phyloP scores from a whole-genome alignment of 441 rosid genomes.

The Kokia cookei region DNA sequence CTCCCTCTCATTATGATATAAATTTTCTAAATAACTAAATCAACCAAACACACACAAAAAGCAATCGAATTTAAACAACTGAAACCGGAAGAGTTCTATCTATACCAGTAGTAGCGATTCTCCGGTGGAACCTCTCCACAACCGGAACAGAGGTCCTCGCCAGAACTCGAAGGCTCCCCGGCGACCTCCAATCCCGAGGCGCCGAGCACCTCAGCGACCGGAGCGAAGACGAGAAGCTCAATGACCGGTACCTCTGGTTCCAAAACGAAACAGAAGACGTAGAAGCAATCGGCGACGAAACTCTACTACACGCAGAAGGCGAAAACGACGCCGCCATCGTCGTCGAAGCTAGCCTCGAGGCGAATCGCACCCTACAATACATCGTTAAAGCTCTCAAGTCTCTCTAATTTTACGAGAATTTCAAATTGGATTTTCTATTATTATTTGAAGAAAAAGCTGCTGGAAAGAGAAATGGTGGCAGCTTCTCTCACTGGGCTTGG shows the following conservation, averaged over 20 bases:
- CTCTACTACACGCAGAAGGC: constrained; percentile 6
- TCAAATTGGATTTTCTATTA: background rate
- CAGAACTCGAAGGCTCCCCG: constrained; percentile 43
- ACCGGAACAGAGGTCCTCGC: constrained; percentile 29
- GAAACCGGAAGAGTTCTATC: background rate
- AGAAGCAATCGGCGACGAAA: constrained; percentile 11
- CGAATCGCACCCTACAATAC: constrained; percentile 31
- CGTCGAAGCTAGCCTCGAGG: constrained; percentile 33
- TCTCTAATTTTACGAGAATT: background rate
- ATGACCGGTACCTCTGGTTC: constrained; percentile 29
- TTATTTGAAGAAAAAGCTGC: background rate
- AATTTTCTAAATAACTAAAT: background rate
- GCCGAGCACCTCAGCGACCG: constrained; percentile 38
- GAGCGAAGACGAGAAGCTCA: constrained; percentile 42
- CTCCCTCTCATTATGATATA: background rate
- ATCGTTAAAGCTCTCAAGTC: background rate
- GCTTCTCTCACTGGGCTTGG: background rate
- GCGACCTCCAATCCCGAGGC: constrained; percentile 42
- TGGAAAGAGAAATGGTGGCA: background rate
- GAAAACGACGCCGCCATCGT: constrained; percentile 20
- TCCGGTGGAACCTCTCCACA: constrained; percentile 37
- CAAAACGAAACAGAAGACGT: constrained; percentile 13
- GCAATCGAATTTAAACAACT: background rate
- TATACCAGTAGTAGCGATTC: constrained; percentile 46
- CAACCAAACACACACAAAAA: background rate